Conservation (phyloP, 306 rosid genomes). For the Cucumis melo region DNA sequence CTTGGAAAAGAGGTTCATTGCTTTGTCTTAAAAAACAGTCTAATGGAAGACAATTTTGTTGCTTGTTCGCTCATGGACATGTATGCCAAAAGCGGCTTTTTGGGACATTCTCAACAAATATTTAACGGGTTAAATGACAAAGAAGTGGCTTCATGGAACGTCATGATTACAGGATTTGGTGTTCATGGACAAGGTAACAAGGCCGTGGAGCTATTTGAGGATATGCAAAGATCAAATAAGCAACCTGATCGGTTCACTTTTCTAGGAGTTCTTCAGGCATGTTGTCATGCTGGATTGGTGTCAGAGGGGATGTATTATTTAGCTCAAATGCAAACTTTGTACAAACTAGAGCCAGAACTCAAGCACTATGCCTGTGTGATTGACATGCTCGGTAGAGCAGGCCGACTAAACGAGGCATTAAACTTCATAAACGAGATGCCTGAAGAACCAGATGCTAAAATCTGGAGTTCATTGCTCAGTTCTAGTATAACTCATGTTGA, state of each 20-base stretch:
- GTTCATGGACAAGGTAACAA: constrained; percentile 58
- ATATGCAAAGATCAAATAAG: constrained; percentile 34
- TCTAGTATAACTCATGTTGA: constrained; percentile 52
- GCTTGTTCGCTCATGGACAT: constrained; percentile 64
- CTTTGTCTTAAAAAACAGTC: constrained; percentile 36
- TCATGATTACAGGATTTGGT: constrained; percentile 61
- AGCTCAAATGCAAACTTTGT: constrained; percentile 40
- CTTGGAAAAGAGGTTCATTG: constrained; percentile 67
- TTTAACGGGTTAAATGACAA: constrained; percentile 33
- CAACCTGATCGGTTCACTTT: constrained; percentile 62
- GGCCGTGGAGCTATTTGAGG: constrained; percentile 52
- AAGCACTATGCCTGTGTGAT: constrained; percentile 74
- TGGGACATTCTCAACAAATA: constrained; percentile 37
- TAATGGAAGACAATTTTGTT: constrained; percentile 35
- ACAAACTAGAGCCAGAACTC: constrained; percentile 41
- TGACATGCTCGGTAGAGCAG: constrained; percentile 74
- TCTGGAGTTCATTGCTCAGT: constrained; percentile 79
- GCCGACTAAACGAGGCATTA: constrained; percentile 50
- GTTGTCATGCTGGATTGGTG: constrained; percentile 69
- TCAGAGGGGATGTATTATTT: constrained; percentile 46
- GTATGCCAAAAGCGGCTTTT: constrained; percentile 83
- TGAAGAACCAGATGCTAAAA: constrained; percentile 58
- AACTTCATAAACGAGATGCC: constrained; percentile 44
- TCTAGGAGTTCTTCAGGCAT: constrained; percentile 60
- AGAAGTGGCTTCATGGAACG: constrained; percentile 65